Percentiles rank a stretch among this genome's conserved stretches.
phyloP scores from a whole-genome alignment of 2,329 filamentous ascomycete species.

The Cercospora zeae-maydis region DNA sequence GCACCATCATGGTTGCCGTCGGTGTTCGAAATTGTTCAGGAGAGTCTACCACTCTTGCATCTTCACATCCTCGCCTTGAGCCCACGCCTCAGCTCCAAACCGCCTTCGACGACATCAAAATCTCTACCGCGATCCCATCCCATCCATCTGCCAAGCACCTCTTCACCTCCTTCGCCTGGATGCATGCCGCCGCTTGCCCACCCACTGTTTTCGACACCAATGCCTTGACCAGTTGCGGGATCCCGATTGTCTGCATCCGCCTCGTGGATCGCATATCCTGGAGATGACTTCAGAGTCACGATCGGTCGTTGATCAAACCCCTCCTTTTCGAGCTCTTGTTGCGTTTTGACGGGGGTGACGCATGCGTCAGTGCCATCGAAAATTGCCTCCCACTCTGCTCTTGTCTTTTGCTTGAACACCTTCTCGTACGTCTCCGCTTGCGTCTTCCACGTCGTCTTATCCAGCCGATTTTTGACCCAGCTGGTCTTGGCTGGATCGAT shows the following conservation, averaged over 20 bases:
- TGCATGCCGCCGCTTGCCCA: slow-evolving; percentile 60
- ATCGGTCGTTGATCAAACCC: slow-evolving; percentile 67
- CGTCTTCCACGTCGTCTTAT: slow-evolving; percentile 64
- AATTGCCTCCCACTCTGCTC: slow-evolving; percentile 75
- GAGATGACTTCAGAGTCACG: slow-evolving; percentile 67
- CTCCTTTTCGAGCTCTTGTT: slow-evolving; percentile 63
- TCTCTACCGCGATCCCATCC: slow-evolving; percentile 72
- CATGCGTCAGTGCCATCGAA: slow-evolving; percentile 93
- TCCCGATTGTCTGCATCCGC: slow-evolving; percentile 42
- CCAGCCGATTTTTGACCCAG: slow-evolving; percentile 51
- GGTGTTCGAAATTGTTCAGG: background rate
- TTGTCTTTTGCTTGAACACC: slow-evolving; percentile 66
- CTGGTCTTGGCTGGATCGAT: slow-evolving; percentile 45
- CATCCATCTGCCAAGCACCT: slow-evolving; percentile 66
- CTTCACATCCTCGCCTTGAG: slow-evolving; percentile 18
- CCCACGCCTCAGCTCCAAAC: slow-evolving; percentile 46
- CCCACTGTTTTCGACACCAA: slow-evolving; percentile 62
- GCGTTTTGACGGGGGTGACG: slow-evolving; percentile 79
- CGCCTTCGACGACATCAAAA: slow-evolving; percentile 63
- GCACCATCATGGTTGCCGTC: background rate
- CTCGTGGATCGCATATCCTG: slow-evolving; percentile 60
- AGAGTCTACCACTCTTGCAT: background rate
- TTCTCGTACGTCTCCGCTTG: slow-evolving; percentile 59
- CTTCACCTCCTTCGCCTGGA: slow-evolving; percentile 69
- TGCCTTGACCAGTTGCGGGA: slow-evolving; percentile 57